Evolutionary conservation across 305 asterid genomes (phyloP).

Genomic region (Ruellia speciosa): DNA sequence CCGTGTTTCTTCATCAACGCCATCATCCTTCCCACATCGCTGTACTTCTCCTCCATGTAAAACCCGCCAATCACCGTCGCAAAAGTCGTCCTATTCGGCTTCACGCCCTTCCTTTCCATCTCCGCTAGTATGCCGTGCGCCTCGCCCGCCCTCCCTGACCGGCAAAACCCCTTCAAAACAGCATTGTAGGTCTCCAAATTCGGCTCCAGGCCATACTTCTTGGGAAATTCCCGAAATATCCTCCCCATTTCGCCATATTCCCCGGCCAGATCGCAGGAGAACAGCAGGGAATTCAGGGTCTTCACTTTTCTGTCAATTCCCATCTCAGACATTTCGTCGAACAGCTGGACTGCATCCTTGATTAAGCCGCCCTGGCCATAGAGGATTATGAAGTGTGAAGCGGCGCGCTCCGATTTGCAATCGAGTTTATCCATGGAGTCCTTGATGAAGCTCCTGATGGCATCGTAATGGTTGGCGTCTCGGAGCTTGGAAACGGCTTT

Average conservation of each 20-base stretch:
- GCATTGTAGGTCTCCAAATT: constrained; percentile 63
- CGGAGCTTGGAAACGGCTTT: constrained; percentile 48
- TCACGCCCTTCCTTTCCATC: constrained; percentile 55
- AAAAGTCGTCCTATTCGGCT: constrained; percentile 46
- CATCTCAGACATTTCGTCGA: constrained; percentile 52
- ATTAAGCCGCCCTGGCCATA: constrained; percentile 67
- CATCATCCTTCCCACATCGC: constrained; percentile 58
- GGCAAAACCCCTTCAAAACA: constrained; percentile 59
- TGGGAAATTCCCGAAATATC: constrained; percentile 50
- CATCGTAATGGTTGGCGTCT: constrained; percentile 32
- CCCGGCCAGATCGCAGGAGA: constrained; percentile 51
- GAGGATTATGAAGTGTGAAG: constrained; percentile 51
- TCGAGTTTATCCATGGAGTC: constrained; percentile 44
- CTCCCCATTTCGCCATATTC: constrained; percentile 53
- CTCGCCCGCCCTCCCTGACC: constrained; percentile 45
- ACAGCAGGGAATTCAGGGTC: constrained; percentile 54
- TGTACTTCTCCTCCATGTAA: constrained; percentile 50
- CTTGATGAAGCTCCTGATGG: constrained; percentile 43
- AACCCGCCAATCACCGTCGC: constrained; percentile 54
- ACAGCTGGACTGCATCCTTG: constrained; percentile 45
- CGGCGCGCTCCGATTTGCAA: constrained; percentile 35
- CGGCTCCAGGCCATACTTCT: constrained; percentile 44
- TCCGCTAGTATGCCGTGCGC: constrained; percentile 55
- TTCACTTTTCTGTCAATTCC: constrained; percentile 41
- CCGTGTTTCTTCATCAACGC: constrained; percentile 48